Base-by-base conservation (phyloP, 129 eudicot genomes). In the Pseudognaphalium luteoalbum region DNA sequence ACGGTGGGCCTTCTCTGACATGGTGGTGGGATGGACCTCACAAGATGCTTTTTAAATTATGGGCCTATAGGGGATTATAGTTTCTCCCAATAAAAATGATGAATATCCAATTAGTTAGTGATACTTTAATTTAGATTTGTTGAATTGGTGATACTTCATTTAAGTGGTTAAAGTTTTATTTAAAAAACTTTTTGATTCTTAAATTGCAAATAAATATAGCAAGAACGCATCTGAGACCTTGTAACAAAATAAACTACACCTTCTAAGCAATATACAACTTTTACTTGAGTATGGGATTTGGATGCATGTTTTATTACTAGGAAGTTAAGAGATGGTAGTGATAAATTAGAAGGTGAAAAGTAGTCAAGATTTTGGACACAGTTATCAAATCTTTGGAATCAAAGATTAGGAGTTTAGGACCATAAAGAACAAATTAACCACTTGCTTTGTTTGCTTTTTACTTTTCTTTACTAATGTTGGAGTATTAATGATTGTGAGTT, bases 41-140 rank as follows among this genome's bases (percentile, higher is more conserved):
- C 57, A 78, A 52, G 73, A 79, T 79, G 68, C 73, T 39, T 25
- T 70, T 71, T 64, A 66, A 44, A 51, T 79, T 64, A 72, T 72
- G 83, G 73, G 78, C 67, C 77, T 63, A 21, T 25, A 29, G 33
- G 39, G 52, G 5, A 22, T 54, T 35, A 21, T 76, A 54, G 29
- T 39, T 50, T 33, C 66, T 76, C 39, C 54, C 28, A 19, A 66
- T 33, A 76, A 52, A 47, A 3, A n/a, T 42, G 3, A 10, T 60
- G 71, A 52, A 78, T 61, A 71, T 78, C 58, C 60, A 79, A n/a
- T 71, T 28, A 50, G 15, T 41, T 2, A 10, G 28, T 25, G 28
- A 25, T 25, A 25, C 28, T 25, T 25, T 25, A 25, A 0, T 25
- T 25, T 25, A 25, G 28, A 0, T 25, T 25, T 25, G 0, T 25